A percentile compares a stretch with the other conserved stretches of the same genome.
phyloP scores from a whole-genome alignment of 495 filamentous ascomycete genomes.

The Schizothecium vesticola region DNA sequence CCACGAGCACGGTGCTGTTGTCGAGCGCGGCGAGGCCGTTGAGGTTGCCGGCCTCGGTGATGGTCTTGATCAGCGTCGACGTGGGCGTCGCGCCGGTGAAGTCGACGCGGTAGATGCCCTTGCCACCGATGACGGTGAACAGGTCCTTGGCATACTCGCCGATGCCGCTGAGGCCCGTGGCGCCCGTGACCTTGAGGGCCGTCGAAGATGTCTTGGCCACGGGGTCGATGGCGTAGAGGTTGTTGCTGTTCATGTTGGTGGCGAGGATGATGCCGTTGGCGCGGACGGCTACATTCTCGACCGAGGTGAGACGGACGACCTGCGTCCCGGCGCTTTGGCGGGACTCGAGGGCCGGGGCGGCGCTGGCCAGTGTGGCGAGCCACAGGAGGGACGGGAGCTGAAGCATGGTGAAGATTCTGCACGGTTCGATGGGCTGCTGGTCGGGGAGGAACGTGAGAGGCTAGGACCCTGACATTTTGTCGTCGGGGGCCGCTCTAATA shows the following conservation, averaged over 20 bases:
- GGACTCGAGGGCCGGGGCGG: constrained; percentile 21
- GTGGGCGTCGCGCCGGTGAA: constrained; percentile 30
- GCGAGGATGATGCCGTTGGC: constrained; percentile 41
- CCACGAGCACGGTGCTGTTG: constrained; percentile 36
- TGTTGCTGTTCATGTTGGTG: constrained; percentile 35
- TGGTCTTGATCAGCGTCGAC: constrained; percentile 30
- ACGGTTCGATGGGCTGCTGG: background rate
- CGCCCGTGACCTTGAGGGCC: constrained; percentile 28
- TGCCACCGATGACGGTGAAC: constrained; percentile 39
- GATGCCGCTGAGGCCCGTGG: constrained; percentile 37
- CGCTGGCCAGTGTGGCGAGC: constrained; percentile 15
- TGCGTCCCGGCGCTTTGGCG: constrained; percentile 28
- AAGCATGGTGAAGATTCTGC: constrained; percentile 15
- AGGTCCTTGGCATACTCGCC: constrained; percentile 36
- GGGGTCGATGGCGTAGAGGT: constrained; percentile 29
- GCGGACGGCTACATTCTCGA: constrained; percentile 46
- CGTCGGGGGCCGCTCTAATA: background rate
- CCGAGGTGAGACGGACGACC: constrained; percentile 30
- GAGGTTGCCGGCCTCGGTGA: constrained; percentile 35
- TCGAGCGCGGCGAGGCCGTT: constrained; percentile 38
- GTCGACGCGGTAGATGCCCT: constrained; percentile 37
- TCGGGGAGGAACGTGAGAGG: background rate
- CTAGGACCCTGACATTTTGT: background rate
- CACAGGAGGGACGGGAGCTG: constrained; percentile 23
- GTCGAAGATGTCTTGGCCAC: constrained; percentile 30